Conservation (phyloP, 495 filamentous ascomycete species). For the Hypoxylon crocopeplum region DNA sequence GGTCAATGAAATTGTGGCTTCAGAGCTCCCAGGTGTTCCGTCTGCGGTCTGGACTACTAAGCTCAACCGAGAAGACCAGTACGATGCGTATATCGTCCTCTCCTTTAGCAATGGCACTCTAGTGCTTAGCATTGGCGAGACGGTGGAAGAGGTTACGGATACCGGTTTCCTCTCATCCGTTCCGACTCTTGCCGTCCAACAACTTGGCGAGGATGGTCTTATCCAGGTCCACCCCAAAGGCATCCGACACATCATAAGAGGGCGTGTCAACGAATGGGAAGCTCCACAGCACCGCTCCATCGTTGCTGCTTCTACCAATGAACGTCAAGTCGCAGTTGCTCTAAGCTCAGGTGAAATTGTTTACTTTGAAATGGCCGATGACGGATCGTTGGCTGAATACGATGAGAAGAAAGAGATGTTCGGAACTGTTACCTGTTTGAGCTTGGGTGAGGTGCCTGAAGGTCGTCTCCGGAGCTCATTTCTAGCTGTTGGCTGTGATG, state of each 20-base stretch:
- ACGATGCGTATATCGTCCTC: slow-evolving; percentile 77
- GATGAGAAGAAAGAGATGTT: slow-evolving; percentile 96
- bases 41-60: slow-evolving; percentile 96
- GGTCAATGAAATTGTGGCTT: slow-evolving; percentile 92
- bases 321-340: slow-evolving; percentile 90
- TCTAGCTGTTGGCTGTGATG: slow-evolving; percentile 94
- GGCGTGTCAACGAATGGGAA: slow-evolving; percentile 91
- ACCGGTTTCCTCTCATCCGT: slow-evolving; percentile 88
- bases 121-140: slow-evolving; percentile 93
- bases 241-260: slow-evolving; percentile 86
- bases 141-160: slow-evolving; percentile 92
- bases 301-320: slow-evolving; percentile 93
- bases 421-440: slow-evolving; percentile 91
- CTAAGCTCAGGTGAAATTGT: slow-evolving; percentile 95
- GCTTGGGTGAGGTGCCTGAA: slow-evolving; percentile 91
- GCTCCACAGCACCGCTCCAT: slow-evolving; percentile 93
- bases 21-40: slow-evolving; percentile 83
- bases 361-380: slow-evolving; percentile 95
- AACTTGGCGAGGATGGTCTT: slow-evolving; percentile 90
- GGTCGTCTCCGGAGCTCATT: slow-evolving; percentile 85
- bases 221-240: slow-evolving; percentile 95
- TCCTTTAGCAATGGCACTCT: slow-evolving; percentile 75
- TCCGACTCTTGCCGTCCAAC: slow-evolving; percentile 88
- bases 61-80: slow-evolving; percentile 79
- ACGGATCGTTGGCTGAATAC: slow-evolving; percentile 90